Evolutionary conservation across 2,329 filamentous ascomycete genomes (phyloP), one percentile per base, ranked within the genome.

Genomic region (Ciborinia camelliae): DNA sequence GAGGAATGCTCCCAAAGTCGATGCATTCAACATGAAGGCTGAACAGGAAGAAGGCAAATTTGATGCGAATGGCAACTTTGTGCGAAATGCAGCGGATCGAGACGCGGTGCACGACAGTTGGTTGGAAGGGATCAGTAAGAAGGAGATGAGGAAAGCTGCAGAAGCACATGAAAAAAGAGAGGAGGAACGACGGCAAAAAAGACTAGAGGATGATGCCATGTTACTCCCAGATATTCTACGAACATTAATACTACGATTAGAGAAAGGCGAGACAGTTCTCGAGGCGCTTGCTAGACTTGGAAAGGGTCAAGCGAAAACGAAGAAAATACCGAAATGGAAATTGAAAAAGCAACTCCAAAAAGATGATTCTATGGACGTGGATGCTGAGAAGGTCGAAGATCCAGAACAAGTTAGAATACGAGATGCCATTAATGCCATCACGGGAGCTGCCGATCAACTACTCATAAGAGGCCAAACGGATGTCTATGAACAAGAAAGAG

Each of bases 1-100:
- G 79, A 90, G 88, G 72, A 92, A 97, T 76, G 95, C 95, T 1
- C 95, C 95, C 1, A 91, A 95, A 75, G 84, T 99, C 7, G 95
- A 98, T 76, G 94, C 94, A 3, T 99, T 99, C 82, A 98, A 99
- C 74, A 90, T 99, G 82, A 87, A 86, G 66, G 81, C 85, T 15
- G 95, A 99, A 76, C 88, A 96, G 76, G 92, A 98, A 73, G 94
- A 98, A 71, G 95, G 95, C 1, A 84, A 87, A 14, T 99, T 97
- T 73, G 95, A 99, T 75, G 90, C 95, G 71, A 81, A 88, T 1
- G 94, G 94, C 12, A 99, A 98, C 76, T 99, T 88, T 75, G 86
- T 99, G 52, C 87, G 95, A 64, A 96, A 96, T 76, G 93, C 93
- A 0, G 85, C 80, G 10, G 95, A 99, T 72, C 91, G 92, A 0